Conservation (phyloP, 2,329 filamentous ascomycete genomes). For the Aspergillus pseudotamarii region DNA sequence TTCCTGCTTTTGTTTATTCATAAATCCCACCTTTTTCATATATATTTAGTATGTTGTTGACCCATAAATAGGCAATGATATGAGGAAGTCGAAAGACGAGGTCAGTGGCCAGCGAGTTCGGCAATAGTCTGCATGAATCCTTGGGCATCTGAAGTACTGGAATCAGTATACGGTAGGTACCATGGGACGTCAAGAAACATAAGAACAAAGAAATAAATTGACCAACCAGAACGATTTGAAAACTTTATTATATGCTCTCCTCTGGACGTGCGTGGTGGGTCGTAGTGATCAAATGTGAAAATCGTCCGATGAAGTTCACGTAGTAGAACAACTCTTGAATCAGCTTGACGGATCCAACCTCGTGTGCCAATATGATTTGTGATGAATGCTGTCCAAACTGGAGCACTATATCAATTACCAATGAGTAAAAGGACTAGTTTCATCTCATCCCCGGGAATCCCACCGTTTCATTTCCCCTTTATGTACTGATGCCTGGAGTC, state of each 20-base stretch:
- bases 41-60: not conserved
- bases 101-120: constrained; percentile 25
- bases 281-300: constrained; percentile 56
- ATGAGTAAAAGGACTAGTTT: not conserved
- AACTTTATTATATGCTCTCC: constrained; percentile 48
- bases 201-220: too few relatives aligned
- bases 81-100: constrained; percentile 2
- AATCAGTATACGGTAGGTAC: not conserved
- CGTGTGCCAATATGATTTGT: constrained; percentile 50
- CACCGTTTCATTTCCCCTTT: constrained; percentile 55
- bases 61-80: constrained; percentile 20
- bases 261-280: constrained; percentile 36
- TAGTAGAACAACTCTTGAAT: constrained; percentile 49
- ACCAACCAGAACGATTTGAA: constrained; percentile 33
- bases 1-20: constrained; percentile 3
- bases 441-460: constrained; percentile 2
- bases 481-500: constrained; percentile 60
- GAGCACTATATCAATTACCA: constrained; percentile 42
- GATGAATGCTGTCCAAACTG: constrained; percentile 64
- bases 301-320: constrained; percentile 56
- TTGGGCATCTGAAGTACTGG: constrained; percentile 37
- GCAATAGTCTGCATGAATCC: constrained; percentile 39
- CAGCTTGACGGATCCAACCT: constrained; percentile 52
- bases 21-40: constrained; percentile 2
- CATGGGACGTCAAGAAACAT: not conserved